phyloP scores from a whole-genome alignment of 768 basidiomycete species.

The Crepidotus variabilis region DNA sequence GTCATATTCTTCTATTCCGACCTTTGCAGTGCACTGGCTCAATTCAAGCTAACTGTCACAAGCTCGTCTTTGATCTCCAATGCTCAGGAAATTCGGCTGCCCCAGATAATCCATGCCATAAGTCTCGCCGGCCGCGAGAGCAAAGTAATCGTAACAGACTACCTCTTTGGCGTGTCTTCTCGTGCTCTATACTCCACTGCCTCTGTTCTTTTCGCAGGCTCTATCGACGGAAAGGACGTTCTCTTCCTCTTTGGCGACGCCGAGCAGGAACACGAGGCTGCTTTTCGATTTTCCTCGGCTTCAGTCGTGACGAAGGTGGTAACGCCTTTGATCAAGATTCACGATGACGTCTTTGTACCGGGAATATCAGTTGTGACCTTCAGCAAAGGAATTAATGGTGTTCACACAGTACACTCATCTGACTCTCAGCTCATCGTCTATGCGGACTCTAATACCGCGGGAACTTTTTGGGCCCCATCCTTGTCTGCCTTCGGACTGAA shows the following conservation, averaged over 20 bases:
- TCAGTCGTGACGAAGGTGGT: no score
- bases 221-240: slow-evolving; percentile 52
- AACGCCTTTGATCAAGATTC: no score
- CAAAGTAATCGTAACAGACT: slow-evolving; percentile 68
- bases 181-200: slow-evolving; percentile 65
- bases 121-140: slow-evolving; percentile 67
- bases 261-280: slow-evolving; percentile 48
- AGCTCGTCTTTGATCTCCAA: no score
- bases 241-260: slow-evolving; percentile 55
- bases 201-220: slow-evolving; percentile 59
- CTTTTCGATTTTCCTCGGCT: slow-evolving; percentile 41
- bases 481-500: slow-evolving; percentile 36
- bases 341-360: no score
- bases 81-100: no score
- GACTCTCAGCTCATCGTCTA: no score
- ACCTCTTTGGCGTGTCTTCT: slow-evolving; percentile 56
- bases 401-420: no score
- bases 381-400: no score
- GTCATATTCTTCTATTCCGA: no score
- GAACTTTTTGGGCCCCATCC: slow-evolving; percentile 70
- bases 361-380: slow-evolving; percentile 56
- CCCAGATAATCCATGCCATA: no score
- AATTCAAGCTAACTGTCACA: no score
- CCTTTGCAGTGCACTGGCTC: no score
- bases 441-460: slow-evolving; percentile 57